These are phyloP conservation scores for Magnaporthiopsis incrustans DNA, from an alignment of 2,329 filamentous ascomycete species.

Conservation along the genomic window DNA sequence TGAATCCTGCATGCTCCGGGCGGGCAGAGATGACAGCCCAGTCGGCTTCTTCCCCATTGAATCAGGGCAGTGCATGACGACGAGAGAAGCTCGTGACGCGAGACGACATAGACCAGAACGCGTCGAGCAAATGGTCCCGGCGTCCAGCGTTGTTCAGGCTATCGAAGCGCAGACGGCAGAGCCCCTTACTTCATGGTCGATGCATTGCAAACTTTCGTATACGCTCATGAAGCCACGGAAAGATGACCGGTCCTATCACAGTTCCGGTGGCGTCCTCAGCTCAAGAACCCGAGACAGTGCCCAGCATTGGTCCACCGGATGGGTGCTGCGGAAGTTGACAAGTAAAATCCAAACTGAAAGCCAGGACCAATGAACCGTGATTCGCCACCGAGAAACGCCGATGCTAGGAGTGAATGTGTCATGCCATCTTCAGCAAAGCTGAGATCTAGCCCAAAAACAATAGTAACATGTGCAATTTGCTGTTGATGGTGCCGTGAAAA, in stretches of 20 bases:
- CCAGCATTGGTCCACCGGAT: neutral
- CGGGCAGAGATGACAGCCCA: neutral
- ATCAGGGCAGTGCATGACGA: too few species aligned
- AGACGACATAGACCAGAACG: neutral
- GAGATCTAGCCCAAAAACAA: constrained; percentile 1
- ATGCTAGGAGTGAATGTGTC: neutral
- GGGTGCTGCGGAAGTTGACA: neutral
- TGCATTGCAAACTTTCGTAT: neutral
- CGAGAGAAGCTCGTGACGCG: neutral
- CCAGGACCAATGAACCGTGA: neutral
- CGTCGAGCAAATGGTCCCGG: too few species aligned
- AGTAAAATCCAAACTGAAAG: neutral
- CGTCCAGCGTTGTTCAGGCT: neutral
- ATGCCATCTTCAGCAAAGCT: neutral
- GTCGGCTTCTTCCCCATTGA: neutral
- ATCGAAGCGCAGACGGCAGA: too few species aligned
- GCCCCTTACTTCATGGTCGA: too few species aligned
- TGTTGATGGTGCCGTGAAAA: constrained; percentile 16
- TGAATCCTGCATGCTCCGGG: too few species aligned
- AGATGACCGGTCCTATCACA: neutral
- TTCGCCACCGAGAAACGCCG: neutral
- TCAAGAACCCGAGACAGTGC: neutral
- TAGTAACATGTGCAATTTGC: constrained; percentile 11
- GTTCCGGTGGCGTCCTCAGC: neutral
- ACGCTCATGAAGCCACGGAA: neutral